A percentile compares a stretch with the other conserved stretches of the same genome.
Conservation (phyloP, 768 basidiomycete genomes). For the Collybia nuda region DNA sequence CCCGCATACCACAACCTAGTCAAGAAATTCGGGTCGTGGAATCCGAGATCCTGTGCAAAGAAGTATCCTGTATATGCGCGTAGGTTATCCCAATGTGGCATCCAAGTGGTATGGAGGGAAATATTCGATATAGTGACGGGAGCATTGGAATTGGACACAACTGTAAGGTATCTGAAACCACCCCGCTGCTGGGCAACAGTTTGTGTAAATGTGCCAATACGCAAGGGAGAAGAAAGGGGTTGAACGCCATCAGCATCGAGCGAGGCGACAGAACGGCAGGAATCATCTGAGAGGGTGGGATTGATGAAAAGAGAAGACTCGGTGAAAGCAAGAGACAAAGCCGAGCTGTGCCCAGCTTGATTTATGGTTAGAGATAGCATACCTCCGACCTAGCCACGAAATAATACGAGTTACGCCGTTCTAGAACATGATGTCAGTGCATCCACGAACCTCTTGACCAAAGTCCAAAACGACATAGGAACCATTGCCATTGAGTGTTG, state of each 20-base stretch:
- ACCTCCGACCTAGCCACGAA: conserved; percentile 27
- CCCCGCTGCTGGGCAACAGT: conserved; percentile 40
- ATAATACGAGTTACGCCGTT: background rate
- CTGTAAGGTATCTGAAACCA: conserved; percentile 47
- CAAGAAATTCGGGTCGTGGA: conserved; percentile 42
- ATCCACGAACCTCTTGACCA: conserved; percentile 29
- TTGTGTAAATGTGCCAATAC: conserved; percentile 29
- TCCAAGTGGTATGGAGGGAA: conserved; percentile 41
- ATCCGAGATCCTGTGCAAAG: conserved; percentile 37
- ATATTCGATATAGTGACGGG: conserved; percentile 42
- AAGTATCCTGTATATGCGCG: conserved; percentile 49
- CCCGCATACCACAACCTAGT: conserved; percentile 57
- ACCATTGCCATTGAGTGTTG: conserved; percentile 26
- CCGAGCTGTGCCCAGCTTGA: conserved; percentile 23
- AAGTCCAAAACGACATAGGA: conserved; percentile 41
- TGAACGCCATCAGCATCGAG: conserved; percentile 35
- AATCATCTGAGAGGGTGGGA: conserved; percentile 42
- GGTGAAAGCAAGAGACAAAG: conserved; percentile 46
- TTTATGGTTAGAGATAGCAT: conserved; percentile 27
- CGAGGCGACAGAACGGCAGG: conserved; percentile 23
- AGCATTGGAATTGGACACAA: conserved; percentile 34
- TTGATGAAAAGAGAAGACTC: conserved; percentile 49
- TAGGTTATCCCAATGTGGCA: conserved; percentile 47
- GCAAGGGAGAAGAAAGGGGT: conserved; percentile 25
- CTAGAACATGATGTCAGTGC: background rate